These are phyloP conservation scores for Kwoniella botswanensis DNA, from an alignment of 768 basidiomycete genomes.

Conservation along the genomic window DNA sequence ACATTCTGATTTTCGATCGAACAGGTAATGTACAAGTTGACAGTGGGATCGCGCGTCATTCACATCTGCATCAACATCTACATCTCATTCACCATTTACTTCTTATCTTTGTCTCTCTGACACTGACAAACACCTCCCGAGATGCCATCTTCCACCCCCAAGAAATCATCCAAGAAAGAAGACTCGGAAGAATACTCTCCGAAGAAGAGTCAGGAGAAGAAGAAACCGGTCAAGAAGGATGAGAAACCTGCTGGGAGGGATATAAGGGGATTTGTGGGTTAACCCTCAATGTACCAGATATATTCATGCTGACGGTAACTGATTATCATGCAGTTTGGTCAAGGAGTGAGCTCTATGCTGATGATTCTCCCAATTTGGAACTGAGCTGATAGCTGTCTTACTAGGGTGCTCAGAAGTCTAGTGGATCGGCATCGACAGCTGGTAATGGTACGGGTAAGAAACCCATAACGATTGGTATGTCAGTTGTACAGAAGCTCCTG, in stretches of 20 bases:
- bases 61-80: too few relatives aligned
- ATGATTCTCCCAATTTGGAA: background rate
- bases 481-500: background rate
- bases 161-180: slow-evolving; percentile 14
- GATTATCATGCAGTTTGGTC: slow-evolving; percentile 7
- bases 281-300: background rate
- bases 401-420: slow-evolving; percentile 3
- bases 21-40: background rate
- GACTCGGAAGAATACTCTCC: slow-evolving; percentile 7
- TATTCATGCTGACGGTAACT: background rate
- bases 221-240: slow-evolving; percentile 25
- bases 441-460: slow-evolving; percentile 35
- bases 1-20: slow-evolving; percentile 4
- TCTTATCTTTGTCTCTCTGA: background rate
- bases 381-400: background rate
- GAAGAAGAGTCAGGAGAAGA: slow-evolving; percentile 23
- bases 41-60: slow-evolving; percentile 8
- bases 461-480: slow-evolving; percentile 49
- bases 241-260: slow-evolving; percentile 37
- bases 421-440: background rate
- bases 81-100: background rate
- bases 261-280: slow-evolving; percentile 49
- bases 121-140: background rate
- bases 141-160: slow-evolving; percentile 22
- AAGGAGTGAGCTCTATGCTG: background rate